Evolutionary conservation across 1,139 yeast species (phyloP).

Genomic region (Yamadazyma kanchanaburiensis): DNA sequence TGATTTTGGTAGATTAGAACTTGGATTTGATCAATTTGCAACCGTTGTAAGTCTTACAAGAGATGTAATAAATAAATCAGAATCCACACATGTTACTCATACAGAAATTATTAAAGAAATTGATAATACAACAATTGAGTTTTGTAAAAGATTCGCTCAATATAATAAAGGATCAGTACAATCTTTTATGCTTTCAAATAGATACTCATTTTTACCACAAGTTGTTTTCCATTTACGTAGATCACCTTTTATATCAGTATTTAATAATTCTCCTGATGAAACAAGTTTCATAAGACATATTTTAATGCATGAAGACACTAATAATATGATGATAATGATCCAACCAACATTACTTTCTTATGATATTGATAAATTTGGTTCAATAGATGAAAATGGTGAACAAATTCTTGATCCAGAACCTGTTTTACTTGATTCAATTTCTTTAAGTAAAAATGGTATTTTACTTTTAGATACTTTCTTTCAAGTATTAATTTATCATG

Average conservation of each 20-base stretch:
- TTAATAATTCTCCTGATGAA: constrained; percentile 80
- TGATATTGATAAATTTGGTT: constrained; percentile 51
- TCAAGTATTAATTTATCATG: constrained; percentile 70
- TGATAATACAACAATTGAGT: constrained; percentile 78
- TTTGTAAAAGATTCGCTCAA: constrained; percentile 86
- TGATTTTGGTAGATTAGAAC: constrained; percentile 34
- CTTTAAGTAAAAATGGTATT: constrained; percentile 59
- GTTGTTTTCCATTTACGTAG: constrained; percentile 71
- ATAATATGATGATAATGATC: constrained; percentile 66
- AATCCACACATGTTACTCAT: constrained; percentile 52
- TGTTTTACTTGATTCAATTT: constrained; percentile 65
- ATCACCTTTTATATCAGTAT: constrained; percentile 66
- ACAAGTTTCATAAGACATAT: constrained; percentile 67
- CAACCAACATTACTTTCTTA: constrained; percentile 71
- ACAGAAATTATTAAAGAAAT: constrained; percentile 80
- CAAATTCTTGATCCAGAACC: constrained; percentile 45
- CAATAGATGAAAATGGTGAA: constrained; percentile 42
- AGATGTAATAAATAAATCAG: constrained; percentile 45
- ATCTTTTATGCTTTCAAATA: constrained; percentile 74
- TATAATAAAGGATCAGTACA: constrained; percentile 73
- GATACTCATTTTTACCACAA: constrained; percentile 76
- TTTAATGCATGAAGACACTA: constrained; percentile 63
- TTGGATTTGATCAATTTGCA: constrained; percentile 66
- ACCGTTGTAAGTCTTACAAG: constrained; percentile 63
- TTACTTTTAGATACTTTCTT: constrained; percentile 70